These are phyloP conservation scores for Pittosporum tobira DNA, from an alignment of 129 eudicot genomes.

Conservation along the genomic window DNA sequence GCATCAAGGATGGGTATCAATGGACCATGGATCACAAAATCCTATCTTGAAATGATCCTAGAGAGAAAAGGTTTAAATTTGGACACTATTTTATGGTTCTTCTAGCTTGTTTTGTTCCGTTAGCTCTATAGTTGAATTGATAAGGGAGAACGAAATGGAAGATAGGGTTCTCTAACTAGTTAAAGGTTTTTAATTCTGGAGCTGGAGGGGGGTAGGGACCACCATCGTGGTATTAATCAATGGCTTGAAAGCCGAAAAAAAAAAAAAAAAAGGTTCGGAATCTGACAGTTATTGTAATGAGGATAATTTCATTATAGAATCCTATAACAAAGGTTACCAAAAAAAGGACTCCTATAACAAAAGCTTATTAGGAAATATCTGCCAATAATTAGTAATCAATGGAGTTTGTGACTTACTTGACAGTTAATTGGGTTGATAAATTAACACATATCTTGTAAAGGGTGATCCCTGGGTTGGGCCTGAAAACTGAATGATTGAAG, in stretches of 20 bases:
- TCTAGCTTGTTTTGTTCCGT: not conserved
- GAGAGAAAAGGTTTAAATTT: conserved; percentile 67
- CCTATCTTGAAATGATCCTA: conserved; percentile 92
- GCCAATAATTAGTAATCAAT: no score
- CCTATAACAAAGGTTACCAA: no score
- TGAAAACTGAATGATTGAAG: not conserved
- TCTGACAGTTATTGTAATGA: no score
- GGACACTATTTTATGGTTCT: not conserved
- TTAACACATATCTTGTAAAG: no score
- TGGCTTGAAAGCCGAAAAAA: no score
- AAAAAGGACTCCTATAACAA: no score
- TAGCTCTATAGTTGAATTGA: not conserved
- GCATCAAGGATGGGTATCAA: conserved; percentile 71
- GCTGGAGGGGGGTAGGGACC: no score
- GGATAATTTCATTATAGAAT: no score
- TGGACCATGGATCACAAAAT: conserved; percentile 97
- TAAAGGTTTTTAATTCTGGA: not conserved
- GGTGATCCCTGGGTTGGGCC: not conserved
- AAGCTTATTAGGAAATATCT: no score
- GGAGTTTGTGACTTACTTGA: not conserved
- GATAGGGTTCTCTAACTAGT: not conserved
- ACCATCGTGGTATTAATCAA: no score
- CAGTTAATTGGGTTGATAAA: not conserved
- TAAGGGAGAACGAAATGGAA: not conserved
- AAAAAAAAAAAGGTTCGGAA: no score